phyloP scores from a whole-genome alignment of 1,139 yeast genomes.

The Pichia sp. region DNA sequence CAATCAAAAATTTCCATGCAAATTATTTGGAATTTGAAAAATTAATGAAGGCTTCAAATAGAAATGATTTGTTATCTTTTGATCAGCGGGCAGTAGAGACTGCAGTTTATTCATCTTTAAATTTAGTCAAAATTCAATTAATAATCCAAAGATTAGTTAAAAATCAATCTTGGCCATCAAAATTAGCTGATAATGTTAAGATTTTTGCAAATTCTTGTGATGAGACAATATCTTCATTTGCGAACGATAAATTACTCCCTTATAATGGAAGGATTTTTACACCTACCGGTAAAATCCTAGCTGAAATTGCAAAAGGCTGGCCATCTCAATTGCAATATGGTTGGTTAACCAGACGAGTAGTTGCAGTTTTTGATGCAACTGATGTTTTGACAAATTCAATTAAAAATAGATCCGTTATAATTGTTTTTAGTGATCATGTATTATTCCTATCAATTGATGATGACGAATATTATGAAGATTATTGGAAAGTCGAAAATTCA shows the following conservation, averaged over 20 bases:
- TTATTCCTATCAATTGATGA: conserved; percentile 54
- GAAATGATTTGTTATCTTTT: conserved; percentile 35
- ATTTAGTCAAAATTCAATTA: conserved; percentile 63
- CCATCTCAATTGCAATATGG: conserved; percentile 83
- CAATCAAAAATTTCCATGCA: conserved; percentile 51
- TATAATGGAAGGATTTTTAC: conserved; percentile 70
- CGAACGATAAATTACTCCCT: conserved; percentile 44
- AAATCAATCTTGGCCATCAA: conserved; percentile 35
- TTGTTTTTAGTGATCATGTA: conserved; percentile 74
- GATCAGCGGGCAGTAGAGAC: conserved; percentile 60
- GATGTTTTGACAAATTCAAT: conserved; percentile 35
- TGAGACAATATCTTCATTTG: conserved; percentile 77
- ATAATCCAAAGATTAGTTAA: conserved; percentile 53
- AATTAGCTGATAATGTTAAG: conserved; percentile 30
- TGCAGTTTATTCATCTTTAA: conserved; percentile 63
- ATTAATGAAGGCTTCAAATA: conserved; percentile 32
- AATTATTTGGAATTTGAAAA: conserved; percentile 32
- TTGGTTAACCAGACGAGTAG: conserved; percentile 81
- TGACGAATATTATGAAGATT: conserved; percentile 35
- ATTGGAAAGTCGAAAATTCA: conserved; percentile 22
- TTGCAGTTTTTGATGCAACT: conserved; percentile 64
- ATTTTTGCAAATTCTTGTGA: conserved; percentile 49
- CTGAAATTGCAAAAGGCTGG: conserved; percentile 82
- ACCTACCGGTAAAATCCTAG: conserved; percentile 81
- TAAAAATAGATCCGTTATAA: conserved; percentile 48